These are phyloP conservation scores for Suillus tomentosus DNA, from an alignment of 768 basidiomycete species.

Conservation along the genomic window DNA sequence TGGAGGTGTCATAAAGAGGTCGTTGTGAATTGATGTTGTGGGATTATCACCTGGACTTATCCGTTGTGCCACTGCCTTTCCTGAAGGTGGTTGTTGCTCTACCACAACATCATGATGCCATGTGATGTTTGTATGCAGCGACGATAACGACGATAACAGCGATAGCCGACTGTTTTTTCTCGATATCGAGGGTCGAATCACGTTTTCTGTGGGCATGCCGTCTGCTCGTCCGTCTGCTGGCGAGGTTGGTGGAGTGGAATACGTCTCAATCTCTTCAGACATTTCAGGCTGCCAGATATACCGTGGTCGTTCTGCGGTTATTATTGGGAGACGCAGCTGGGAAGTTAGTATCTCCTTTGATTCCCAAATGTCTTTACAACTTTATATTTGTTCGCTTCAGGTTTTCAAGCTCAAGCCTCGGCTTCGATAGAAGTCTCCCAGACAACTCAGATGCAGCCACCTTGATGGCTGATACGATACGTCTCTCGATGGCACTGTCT, in stretches of 20 bases:
- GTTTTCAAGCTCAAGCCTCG: conserved; percentile 2
- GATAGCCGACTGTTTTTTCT: conserved; percentile 37
- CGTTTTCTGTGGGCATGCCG: conserved; percentile 17
- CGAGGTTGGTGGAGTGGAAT: conserved; percentile 47
- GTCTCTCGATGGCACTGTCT: neutral
- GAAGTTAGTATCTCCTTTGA: conserved; percentile 13
- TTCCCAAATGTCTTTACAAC: conserved; percentile 4
- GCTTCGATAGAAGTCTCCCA: conserved; percentile 23
- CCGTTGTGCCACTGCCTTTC: conserved; percentile 21
- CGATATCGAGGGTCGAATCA: conserved; percentile 42
- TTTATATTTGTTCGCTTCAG: conserved; percentile 11
- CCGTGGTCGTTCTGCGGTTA: conserved; percentile 7
- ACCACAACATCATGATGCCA: conserved; percentile 40
- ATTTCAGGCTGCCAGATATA: conserved; percentile 24
- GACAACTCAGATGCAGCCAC: conserved; percentile 23
- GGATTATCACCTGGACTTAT: conserved; percentile 9
- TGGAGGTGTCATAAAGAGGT: conserved; percentile 20
- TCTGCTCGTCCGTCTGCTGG: conserved; percentile 27
- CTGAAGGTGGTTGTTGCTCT: conserved; percentile 32
- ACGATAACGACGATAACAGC: conserved; percentile 15
- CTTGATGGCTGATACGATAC: neutral
- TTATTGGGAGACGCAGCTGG: conserved; percentile 14
- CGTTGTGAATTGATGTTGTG: conserved; percentile 23
- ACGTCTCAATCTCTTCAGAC: conserved; percentile 41
- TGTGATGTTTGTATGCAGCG: conserved; percentile 36